Evolutionary conservation across 164 flowering plant genomes (phyloP).

Genomic region (Tetracentron sinense): DNA sequence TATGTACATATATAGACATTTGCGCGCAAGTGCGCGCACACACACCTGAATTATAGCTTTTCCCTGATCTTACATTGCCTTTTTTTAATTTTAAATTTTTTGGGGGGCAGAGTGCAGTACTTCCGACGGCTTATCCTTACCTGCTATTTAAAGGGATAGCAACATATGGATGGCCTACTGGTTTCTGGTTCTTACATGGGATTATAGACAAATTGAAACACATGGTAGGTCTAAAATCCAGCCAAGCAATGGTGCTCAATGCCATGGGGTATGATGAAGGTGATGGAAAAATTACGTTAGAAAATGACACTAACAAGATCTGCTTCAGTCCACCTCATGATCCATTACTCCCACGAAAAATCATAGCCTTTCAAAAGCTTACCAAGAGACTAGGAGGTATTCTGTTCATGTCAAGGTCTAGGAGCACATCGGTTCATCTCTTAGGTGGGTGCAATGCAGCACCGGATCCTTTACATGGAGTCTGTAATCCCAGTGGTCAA

Average conservation of each 20-base stretch:
- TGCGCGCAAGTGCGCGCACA: too few species aligned
- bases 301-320: constrained; percentile 30
- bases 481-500: constrained; percentile 51
- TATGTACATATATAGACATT: too few species aligned
- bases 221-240: constrained; percentile 15
- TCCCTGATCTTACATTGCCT: too few species aligned
- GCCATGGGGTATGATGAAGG: constrained; percentile 49
- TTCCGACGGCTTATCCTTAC: constrained; percentile 44
- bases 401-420: constrained; percentile 44
- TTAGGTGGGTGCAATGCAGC: constrained; percentile 65
- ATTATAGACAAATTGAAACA: constrained; percentile 38
- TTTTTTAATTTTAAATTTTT: too few species aligned
- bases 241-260: constrained; percentile 29
- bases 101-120: constrained; percentile 51
- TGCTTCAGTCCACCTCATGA: constrained; percentile 42
- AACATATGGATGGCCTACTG: constrained; percentile 46
- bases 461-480: constrained; percentile 42
- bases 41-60: too few species aligned
- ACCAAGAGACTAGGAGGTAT: constrained; percentile 54
- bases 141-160: constrained; percentile 48
- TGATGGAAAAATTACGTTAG: constrained; percentile 37
- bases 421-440: constrained; percentile 64
- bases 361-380: constrained; percentile 46
- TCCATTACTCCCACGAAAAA: constrained; percentile 40
- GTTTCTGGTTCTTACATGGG: constrained; percentile 40